Evolutionary conservation across 2,329 filamentous ascomycete genomes (phyloP), one percentile per base, ranked within the genome.

Genomic region (Alternaria sp.): DNA sequence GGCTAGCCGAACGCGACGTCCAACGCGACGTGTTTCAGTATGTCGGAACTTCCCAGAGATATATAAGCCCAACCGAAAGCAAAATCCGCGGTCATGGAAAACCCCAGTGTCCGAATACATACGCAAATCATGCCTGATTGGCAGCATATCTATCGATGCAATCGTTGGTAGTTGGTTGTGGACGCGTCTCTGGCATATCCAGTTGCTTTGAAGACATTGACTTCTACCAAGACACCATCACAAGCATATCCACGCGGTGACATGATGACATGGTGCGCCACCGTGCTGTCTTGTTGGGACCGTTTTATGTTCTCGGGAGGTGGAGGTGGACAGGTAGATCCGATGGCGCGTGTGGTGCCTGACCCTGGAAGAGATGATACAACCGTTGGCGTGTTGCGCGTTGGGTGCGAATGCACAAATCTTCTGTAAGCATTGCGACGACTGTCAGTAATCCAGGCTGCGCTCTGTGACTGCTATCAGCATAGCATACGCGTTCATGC

Each of bases 1-100:
- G 7, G 30, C 25, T 44, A 28, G 41, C 28, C 11, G 49, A n/a
- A 25, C 18, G 33, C 25, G 41, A 44, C 45, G 18, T 65, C 43
- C 59, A 44, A 65, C 44, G 60, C 53, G 53, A n/a, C 43, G 47
- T 50, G 64, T 67, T 67, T 67, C 64, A 65, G 45, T 41, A 15
- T 20, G 55, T 57, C 51, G 21, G 55, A 56, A 63, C 53, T 54
- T 63, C 30, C 51, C 33, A 23, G 14, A 41, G 20, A 25, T 53
- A 12, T 6, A 12, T 15, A 53, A 0, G 20, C 10, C 20, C 49
- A 18, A 18, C 3, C 2, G 14, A 12, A 11, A 41, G 28, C 14
- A 21, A 41, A 14, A 5, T 23, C 30, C 37, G 37, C 37, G n/a
- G 37, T 18, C 15, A 6, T 18, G 11, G 37, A 18, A 18, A 18